A percentile compares a stretch with the other conserved stretches of the same genome.
phyloP scores from a whole-genome alignment of 768 basidiomycete species.

The Cyclocybe aegerita region DNA sequence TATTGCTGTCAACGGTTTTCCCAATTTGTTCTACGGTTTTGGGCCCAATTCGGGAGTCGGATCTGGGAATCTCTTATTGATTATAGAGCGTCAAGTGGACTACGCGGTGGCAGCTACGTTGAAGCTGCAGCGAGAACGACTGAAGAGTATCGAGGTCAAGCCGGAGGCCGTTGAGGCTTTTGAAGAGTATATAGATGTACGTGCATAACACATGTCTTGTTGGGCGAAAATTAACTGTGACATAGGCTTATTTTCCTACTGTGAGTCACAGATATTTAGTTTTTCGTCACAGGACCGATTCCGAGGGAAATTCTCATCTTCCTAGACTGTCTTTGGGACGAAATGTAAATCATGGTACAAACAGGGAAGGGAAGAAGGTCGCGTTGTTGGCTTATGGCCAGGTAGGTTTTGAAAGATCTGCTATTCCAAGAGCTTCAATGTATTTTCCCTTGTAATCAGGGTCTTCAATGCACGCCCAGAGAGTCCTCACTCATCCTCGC shows the following conservation, averaged over 20 bases:
- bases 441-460: slow-evolving; percentile 28
- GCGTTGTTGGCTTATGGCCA: slow-evolving; percentile 59
- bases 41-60: slow-evolving; percentile 61
- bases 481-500: slow-evolving; percentile 50
- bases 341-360: slow-evolving; percentile 70
- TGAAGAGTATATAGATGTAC: slow-evolving; percentile 57
- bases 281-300: neutral
- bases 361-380: slow-evolving; percentile 55
- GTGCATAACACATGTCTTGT: slow-evolving; percentile 4
- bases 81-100: slow-evolving; percentile 57
- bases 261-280: slow-evolving; percentile 22
- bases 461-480: slow-evolving; percentile 50
- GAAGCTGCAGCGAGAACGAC: slow-evolving; percentile 62
- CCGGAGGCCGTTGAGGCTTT: slow-evolving; percentile 60
- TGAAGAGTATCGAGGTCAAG: slow-evolving; percentile 64
- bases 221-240: neutral
- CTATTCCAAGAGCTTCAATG: neutral
- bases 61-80: slow-evolving; percentile 51
- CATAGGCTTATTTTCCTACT: slow-evolving; percentile 45
- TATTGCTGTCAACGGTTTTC: slow-evolving; percentile 60
- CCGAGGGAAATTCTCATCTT: neutral
- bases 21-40: slow-evolving; percentile 61
- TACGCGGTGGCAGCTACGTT: slow-evolving; percentile 53
- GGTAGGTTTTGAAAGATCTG: slow-evolving; percentile 29
- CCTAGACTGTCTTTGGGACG: slow-evolving; percentile 55